Conservation (phyloP, 257 asterid species). For the Solanum okadae region DNA sequence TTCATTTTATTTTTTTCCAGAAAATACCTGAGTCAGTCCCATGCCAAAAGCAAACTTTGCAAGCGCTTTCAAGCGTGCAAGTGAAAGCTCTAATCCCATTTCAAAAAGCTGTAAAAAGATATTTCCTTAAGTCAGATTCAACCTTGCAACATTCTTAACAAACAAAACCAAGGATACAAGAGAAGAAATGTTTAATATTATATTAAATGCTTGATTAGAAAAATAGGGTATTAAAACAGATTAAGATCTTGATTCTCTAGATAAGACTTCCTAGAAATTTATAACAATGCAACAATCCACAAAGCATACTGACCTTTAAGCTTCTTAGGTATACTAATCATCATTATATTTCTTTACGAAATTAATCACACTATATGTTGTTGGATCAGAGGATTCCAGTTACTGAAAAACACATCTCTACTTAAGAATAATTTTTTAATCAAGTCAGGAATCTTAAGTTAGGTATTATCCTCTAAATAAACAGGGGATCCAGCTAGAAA, state of each 20-base stretch:
- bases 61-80: slow-evolving; percentile 88
- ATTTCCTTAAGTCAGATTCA: slow-evolving; percentile 18
- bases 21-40: slow-evolving; percentile 83
- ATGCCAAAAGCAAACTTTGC: slow-evolving; percentile 97
- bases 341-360: neutral
- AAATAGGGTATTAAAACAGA: neutral
- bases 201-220: neutral
- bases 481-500: neutral
- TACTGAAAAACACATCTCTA: neutral
- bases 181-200: neutral
- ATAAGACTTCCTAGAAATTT: neutral
- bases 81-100: slow-evolving; percentile 99
- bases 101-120: slow-evolving; percentile 80
- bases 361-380: neutral
- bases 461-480: neutral
- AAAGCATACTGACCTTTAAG: neutral
- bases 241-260: neutral
- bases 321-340: neutral
- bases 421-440: neutral
- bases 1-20: neutral
- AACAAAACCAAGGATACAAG: neutral
- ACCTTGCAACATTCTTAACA: neutral
- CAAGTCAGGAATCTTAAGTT: neutral
- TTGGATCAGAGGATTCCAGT: neutral
- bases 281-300: neutral